Evolutionary conservation across 176 grass and related monocot genomes (phyloP).

Genomic region (Oryza coarctata): DNA sequence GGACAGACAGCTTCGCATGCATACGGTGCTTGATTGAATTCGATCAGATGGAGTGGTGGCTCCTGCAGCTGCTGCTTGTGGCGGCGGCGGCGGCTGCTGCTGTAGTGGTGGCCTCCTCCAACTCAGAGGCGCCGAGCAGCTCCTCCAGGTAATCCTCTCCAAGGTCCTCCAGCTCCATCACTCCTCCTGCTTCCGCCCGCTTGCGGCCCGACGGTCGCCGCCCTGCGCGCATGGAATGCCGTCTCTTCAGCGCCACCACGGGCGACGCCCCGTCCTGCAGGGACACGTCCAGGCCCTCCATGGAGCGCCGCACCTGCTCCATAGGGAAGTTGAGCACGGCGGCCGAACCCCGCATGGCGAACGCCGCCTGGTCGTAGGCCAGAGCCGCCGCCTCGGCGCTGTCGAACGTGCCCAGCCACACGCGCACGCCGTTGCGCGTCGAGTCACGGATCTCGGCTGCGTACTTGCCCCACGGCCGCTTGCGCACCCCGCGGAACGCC

Average conservation of each 20-base stretch:
- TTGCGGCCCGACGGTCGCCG: background rate
- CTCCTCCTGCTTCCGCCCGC: background rate
- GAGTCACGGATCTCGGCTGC: conserved; percentile 79
- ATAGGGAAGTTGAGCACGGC: conserved; percentile 72
- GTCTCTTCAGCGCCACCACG: conserved; percentile 57
- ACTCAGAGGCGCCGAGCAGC: conserved; percentile 34
- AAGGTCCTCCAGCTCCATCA: conserved; percentile 73
- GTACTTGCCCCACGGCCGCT: conserved; percentile 74
- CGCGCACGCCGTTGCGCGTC: conserved; percentile 56
- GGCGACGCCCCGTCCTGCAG: conserved; percentile 38
- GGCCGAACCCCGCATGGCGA: conserved; percentile 46
- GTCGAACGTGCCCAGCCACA: conserved; percentile 83
- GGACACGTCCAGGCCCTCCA: conserved; percentile 20
- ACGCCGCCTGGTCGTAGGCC: conserved; percentile 83
- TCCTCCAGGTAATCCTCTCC: conserved; percentile 61
- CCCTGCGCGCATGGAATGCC: conserved; percentile 40
- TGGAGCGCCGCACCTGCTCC: conserved; percentile 47
- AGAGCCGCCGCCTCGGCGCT: conserved; percentile 58
- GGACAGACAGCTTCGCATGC: no score
- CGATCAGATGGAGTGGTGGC: conserved; percentile 35
- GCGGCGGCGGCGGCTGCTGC: background rate
- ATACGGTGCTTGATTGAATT: no score
- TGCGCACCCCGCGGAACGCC: conserved; percentile 57
- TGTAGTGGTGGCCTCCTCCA: no score
- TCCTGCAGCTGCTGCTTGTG: background rate